Evolutionary conservation across 2,329 filamentous ascomycete species (phyloP).

Genomic region (Pezicula radicicola): DNA sequence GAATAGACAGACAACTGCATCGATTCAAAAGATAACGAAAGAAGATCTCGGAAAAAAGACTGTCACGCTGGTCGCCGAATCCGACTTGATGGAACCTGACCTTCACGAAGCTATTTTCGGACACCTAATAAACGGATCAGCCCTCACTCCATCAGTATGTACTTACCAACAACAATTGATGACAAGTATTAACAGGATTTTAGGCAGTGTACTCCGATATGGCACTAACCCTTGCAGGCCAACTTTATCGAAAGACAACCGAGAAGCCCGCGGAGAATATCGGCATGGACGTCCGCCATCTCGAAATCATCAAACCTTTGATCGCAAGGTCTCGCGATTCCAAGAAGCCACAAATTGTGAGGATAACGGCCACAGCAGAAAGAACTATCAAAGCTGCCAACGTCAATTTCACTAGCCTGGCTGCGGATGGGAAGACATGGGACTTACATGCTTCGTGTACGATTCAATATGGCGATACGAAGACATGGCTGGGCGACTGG

Average conservation of each 20-base stretch:
- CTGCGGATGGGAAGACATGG: conserved; percentile 53
- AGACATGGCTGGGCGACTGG: conserved; percentile 63
- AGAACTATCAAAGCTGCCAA: conserved; percentile 51
- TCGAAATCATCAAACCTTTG: conserved; percentile 69
- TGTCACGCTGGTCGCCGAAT: conserved; percentile 31
- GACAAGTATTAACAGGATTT: too few relatives aligned
- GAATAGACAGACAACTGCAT: conserved; percentile 27
- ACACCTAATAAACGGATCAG: conserved; percentile 57
- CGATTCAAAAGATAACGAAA: conserved; percentile 51
- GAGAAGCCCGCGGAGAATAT: conserved; percentile 32
- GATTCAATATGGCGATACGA: conserved; percentile 57
- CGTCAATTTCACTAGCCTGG: conserved; percentile 50
- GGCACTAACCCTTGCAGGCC: too few relatives aligned
- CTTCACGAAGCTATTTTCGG: conserved; percentile 52
- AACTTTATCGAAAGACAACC: too few relatives aligned
- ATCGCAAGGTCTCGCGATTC: conserved; percentile 43
- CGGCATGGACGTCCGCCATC: conserved; percentile 61
- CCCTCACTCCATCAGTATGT: conserved; percentile 52
- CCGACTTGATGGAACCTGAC: conserved; percentile 46
- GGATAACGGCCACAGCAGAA: conserved; percentile 58
- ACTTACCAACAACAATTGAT: too few relatives aligned
- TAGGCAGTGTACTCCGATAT: too few relatives aligned
- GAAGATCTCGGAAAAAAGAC: conserved; percentile 52
- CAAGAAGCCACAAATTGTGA: conserved; percentile 52
- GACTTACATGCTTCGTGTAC: conserved; percentile 60